Evolutionary conservation across 495 filamentous ascomycete genomes (phyloP), one percentile per base, ranked within the genome.

Genomic region (Hyaloscypha hepaticicola): DNA sequence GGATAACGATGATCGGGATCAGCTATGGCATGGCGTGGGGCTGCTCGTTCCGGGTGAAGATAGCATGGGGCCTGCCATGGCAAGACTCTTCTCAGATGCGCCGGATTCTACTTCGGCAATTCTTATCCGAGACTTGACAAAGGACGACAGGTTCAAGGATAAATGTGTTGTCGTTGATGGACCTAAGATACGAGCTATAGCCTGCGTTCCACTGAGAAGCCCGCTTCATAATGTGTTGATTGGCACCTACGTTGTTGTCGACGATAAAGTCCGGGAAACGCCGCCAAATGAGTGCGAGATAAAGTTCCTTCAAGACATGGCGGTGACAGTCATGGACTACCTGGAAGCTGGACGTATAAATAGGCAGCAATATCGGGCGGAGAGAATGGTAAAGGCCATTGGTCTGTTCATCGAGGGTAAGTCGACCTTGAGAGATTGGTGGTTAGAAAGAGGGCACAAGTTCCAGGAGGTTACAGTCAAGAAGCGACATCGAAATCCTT

Each of bases 291-390:
- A 76, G 48, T 58, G 64, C 2, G 70, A 70, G 9, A 69, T 75
- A 1, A 57, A 64, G 49, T 75, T 78, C 63, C 53, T 82, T 64
- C 63, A 68, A 56, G 78, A 80, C 58, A 78, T 80, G 59, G 74
- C 76, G 12, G 58, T 61, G 25, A 73, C 77, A 45, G 75, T 82
- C 58, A 79, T 80, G 78, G 71, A 70, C 31, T 77, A 82, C 64
- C 73, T 82, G 0, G 78, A 81, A 25, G 69, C 72, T 45, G 71
- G 72, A 12, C 66, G 74, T 26, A 55, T 74, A 48, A 72, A 70
- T 51, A 68, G 70, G 38, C 69, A 72, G 56, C 73, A 76, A 1
- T 65, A 74, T 52, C 72, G 78, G 16, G 70, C 74, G 25, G 76
- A 78, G 55, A 65, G 73, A 59, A 75, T 80, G 51, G 71, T 82